Evolutionary conservation across 306 rosid species (phyloP).

Genomic region (Acacia melanoxylon): DNA sequence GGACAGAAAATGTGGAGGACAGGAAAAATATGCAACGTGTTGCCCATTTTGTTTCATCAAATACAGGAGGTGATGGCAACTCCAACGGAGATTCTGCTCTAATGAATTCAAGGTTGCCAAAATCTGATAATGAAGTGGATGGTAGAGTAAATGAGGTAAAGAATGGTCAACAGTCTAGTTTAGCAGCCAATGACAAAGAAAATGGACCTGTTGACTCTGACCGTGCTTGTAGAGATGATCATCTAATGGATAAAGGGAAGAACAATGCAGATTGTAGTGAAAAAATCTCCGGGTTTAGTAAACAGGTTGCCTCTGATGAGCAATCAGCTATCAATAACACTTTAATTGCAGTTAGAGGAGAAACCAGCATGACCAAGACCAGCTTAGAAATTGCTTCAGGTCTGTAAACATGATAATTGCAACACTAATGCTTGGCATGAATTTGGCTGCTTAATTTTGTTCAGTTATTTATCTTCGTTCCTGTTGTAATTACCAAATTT

Average conservation of each 20-base stretch:
- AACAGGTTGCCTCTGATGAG: constrained; percentile 48
- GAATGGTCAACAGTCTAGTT: constrained; percentile 46
- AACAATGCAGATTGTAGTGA: constrained; percentile 48
- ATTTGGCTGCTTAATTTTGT: constrained; percentile 20
- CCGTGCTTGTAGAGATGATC: constrained; percentile 47
- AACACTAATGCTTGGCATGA: not conserved
- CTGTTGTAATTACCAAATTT: constrained; percentile 15
- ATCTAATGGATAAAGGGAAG: constrained; percentile 52
- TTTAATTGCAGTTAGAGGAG: constrained; percentile 48
- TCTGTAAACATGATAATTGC: constrained; percentile 28
- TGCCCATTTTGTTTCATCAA: constrained; percentile 46
- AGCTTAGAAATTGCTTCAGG: constrained; percentile 69
- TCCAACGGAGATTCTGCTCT: constrained; percentile 47
- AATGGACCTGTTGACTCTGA: constrained; percentile 50
- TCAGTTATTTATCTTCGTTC: constrained; percentile 14
- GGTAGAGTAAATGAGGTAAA: constrained; percentile 50
- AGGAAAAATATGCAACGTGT: constrained; percentile 43
- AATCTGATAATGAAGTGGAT: constrained; percentile 56
- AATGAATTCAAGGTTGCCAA: constrained; percentile 48
- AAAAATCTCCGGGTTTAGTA: constrained; percentile 49
- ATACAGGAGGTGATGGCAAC: constrained; percentile 56
- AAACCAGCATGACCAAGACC: constrained; percentile 51
- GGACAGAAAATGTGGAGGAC: constrained; percentile 61
- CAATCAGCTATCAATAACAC: constrained; percentile 47
- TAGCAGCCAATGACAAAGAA: constrained; percentile 59